phyloP scores from a whole-genome alignment of 768 basidiomycete species.

The Pisolithus orientalis region DNA sequence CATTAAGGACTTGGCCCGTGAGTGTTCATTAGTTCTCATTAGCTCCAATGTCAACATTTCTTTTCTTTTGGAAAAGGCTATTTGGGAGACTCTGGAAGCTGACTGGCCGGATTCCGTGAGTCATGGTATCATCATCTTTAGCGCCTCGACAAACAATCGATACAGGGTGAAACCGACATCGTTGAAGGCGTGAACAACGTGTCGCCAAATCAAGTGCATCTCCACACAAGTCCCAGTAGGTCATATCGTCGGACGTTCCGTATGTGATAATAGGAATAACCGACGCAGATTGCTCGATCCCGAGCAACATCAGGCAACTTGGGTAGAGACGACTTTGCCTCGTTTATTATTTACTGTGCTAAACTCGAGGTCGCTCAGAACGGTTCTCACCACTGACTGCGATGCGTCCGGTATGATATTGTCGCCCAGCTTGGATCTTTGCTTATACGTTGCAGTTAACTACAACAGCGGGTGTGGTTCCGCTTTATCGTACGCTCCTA shows the following conservation, averaged over 20 bases:
- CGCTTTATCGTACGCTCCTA: constrained; percentile 12
- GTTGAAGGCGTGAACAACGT: constrained; percentile 46
- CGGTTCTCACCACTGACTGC: constrained; percentile 16
- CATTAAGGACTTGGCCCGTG: constrained; percentile 32
- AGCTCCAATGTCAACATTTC: constrained; percentile 6
- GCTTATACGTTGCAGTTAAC: constrained; percentile 14
- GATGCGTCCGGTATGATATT: constrained; percentile 13
- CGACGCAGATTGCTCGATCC: constrained; percentile 23
- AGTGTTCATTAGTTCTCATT: constrained; percentile 1
- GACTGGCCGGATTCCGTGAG: constrained; percentile 24
- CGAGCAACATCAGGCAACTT: constrained; percentile 14
- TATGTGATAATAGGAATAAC: neutral
- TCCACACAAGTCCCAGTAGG: constrained; percentile 51
- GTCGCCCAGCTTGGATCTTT: neutral
- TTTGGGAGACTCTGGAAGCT: constrained; percentile 21
- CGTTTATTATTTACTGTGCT: neutral
- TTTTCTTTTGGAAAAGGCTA: constrained; percentile 14
- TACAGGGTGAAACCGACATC: constrained; percentile 26
- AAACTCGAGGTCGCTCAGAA: constrained; percentile 8
- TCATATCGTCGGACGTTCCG: neutral
- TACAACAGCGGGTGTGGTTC: constrained; percentile 36
- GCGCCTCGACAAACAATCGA: neutral
- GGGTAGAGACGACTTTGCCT: constrained; percentile 13
- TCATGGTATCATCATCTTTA: neutral
- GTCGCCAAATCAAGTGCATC: constrained; percentile 42